These are phyloP conservation scores for Gossypioides kirkii DNA, from an alignment of 345 rosid genomes.

Conservation along the genomic window DNA sequence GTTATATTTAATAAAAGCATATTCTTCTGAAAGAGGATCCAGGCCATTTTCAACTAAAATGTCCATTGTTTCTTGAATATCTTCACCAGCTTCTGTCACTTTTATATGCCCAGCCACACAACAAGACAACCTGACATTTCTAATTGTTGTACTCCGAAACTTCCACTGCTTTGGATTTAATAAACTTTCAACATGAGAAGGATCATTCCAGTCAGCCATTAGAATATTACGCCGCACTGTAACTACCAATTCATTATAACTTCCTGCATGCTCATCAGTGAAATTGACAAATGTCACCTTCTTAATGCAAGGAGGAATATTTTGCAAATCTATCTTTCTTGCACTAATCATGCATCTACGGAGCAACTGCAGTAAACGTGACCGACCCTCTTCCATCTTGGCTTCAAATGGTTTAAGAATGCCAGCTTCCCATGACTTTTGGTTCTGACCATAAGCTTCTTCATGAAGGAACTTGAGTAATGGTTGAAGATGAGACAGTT, in stretches of 20 bases:
- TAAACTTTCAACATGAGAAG: conserved; percentile 94
- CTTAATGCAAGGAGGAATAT: conserved; percentile 93
- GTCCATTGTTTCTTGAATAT: conserved; percentile 97
- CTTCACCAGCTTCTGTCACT: conserved; percentile 76
- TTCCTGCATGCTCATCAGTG: conserved; percentile 73
- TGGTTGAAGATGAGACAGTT: conserved; percentile 80
- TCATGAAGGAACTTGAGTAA: conserved; percentile 92
- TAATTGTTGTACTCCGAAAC: conserved; percentile 59
- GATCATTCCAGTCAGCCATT: conserved; percentile 99
- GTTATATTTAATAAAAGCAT: conserved; percentile 54
- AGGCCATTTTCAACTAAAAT: conserved; percentile 53
- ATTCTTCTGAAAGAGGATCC: conserved; percentile 59
- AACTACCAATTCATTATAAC: conserved; percentile 90
- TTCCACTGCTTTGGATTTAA: conserved; percentile 97
- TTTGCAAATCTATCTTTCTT: conserved; percentile 76
- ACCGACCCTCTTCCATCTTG: conserved; percentile 83
- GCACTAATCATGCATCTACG: conserved; percentile 91
- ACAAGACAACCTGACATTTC: conserved; percentile 86
- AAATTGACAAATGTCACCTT: conserved; percentile 66
- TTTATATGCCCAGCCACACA: conserved; percentile 97
- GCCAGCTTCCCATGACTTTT: conserved; percentile 86
- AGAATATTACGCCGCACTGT: conserved; percentile 87
- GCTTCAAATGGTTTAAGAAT: conserved; percentile 91
- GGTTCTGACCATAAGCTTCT: conserved; percentile 76
- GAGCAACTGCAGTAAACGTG: conserved; percentile 66